Evolutionary conservation across 306 rosid species (phyloP).

Genomic region (Ormosia semicastrata): DNA sequence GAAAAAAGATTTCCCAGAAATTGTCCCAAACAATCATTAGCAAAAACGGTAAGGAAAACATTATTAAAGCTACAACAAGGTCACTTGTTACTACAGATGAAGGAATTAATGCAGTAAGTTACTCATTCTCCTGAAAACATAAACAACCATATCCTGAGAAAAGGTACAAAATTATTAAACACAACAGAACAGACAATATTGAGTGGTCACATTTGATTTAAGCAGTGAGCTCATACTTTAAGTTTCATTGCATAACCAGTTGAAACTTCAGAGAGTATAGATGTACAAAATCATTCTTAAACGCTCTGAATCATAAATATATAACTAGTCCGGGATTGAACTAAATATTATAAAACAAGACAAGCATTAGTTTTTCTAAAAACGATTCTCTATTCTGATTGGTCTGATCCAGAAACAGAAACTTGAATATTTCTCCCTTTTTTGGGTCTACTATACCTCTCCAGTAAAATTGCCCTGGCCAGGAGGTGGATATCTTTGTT

Average conservation of each 20-base stretch:
- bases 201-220: not conserved
- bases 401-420: not conserved
- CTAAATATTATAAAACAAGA: not conserved
- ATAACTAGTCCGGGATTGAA: not conserved
- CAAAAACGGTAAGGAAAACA: not conserved
- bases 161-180: not conserved
- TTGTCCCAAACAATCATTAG: not conserved
- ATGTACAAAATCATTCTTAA: constrained; percentile 7
- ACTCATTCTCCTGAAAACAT: constrained; percentile 21
- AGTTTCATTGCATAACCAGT: not conserved
- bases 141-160: constrained; percentile 18
- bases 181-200: not conserved
- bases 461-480: constrained; percentile 46
- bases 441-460: constrained; percentile 18
- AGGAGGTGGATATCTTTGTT: constrained; percentile 53
- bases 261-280: not conserved
- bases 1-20: not conserved
- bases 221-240: constrained; percentile 36
- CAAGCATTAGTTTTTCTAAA: not conserved
- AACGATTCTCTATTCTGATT: not conserved
- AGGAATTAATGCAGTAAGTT: constrained; percentile 1
- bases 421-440: not conserved
- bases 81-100: constrained; percentile 25
- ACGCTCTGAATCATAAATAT: not conserved
- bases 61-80: constrained; percentile 25